phyloP scores from a whole-genome alignment of 345 rosid genomes.

The Turritis glabra region DNA sequence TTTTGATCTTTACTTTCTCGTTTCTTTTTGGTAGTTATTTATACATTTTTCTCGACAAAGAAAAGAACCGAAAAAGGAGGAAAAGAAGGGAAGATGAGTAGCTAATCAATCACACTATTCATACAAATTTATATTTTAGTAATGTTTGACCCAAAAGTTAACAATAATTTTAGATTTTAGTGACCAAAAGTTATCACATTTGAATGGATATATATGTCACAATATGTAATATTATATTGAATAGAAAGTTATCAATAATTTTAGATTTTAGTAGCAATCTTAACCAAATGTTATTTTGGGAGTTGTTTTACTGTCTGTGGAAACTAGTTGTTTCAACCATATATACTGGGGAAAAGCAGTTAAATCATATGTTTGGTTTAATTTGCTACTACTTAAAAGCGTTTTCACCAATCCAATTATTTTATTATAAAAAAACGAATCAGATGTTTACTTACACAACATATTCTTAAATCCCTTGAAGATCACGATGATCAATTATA shows the following conservation, averaged over 20 bases:
- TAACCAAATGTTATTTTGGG: too few relatives aligned
- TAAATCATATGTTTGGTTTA: not conserved
- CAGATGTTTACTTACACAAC: slow-evolving; percentile 26
- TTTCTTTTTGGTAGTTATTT: not conserved
- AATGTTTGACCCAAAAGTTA: slow-evolving; percentile 38
- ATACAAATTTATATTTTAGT: not conserved
- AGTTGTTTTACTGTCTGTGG: not conserved
- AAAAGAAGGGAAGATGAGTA: not conserved
- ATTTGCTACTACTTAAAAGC: not conserved
- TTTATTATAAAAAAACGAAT: slow-evolving; percentile 1
- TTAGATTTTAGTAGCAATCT: too few relatives aligned
- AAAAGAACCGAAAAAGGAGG: slow-evolving; percentile 6
- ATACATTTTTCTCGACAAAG: not conserved
- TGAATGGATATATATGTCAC: not conserved
- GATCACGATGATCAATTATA: slow-evolving; percentile 18
- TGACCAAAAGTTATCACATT: slow-evolving; percentile 3
- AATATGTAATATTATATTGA: too few relatives aligned
- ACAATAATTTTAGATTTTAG: slow-evolving; percentile 20
- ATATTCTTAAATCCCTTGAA: slow-evolving; percentile 8
- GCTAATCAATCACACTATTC: slow-evolving; percentile 20
- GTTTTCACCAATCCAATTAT: not conserved
- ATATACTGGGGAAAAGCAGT: not conserved
- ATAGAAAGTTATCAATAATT: too few relatives aligned
- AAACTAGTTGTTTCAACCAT: not conserved
- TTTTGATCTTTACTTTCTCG: slow-evolving; percentile 3